These are phyloP conservation scores for Lasiodiplodia theobromae DNA, from an alignment of 2,329 filamentous ascomycete genomes.

Conservation along the genomic window DNA sequence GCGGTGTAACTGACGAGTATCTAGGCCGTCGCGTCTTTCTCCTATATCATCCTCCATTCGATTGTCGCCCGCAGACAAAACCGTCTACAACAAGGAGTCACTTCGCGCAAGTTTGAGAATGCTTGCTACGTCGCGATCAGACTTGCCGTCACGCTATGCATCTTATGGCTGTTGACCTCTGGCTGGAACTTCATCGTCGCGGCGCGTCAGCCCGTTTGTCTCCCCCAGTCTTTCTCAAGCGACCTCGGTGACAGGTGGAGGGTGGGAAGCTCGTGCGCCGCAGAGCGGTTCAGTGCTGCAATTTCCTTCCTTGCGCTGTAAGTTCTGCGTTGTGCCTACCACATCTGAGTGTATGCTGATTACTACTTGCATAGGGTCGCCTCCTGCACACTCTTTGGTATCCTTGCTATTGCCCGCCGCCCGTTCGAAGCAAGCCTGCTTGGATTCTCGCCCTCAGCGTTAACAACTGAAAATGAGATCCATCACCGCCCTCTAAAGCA, in stretches of 20 bases:
- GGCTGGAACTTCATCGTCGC: conserved; percentile 51
- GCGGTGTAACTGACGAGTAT: conserved; percentile 20
- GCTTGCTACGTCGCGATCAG: conserved; percentile 45
- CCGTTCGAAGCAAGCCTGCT: conserved; percentile 48
- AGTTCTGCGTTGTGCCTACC: conserved; percentile 26
- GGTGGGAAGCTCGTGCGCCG: conserved; percentile 41
- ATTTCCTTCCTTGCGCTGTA: conserved; percentile 46
- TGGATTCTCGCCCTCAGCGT: conserved; percentile 28
- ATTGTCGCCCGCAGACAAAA: conserved; percentile 44
- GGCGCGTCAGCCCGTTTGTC: conserved; percentile 45
- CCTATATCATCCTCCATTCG: conserved; percentile 45
- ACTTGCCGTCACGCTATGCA: conserved; percentile 41
- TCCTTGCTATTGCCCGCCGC: conserved; percentile 43
- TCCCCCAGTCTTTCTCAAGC: conserved; percentile 33
- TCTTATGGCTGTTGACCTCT: conserved; percentile 46
- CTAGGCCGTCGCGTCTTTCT: conserved; percentile 43
- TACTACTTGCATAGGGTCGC: conserved; percentile 36
- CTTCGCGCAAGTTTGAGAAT: conserved; percentile 38
- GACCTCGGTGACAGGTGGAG: conserved; percentile 38
- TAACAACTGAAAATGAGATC: conserved; percentile 32
- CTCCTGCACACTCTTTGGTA: conserved; percentile 43
- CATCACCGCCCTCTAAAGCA: conserved; percentile 29
- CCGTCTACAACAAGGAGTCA: conserved; percentile 39
- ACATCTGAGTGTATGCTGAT: conserved; percentile 4
- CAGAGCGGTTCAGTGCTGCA: conserved; percentile 40